Evolutionary conservation across 176 grass and related monocot genomes (phyloP).

Genomic region (Eremochloa ophiuroides): DNA sequence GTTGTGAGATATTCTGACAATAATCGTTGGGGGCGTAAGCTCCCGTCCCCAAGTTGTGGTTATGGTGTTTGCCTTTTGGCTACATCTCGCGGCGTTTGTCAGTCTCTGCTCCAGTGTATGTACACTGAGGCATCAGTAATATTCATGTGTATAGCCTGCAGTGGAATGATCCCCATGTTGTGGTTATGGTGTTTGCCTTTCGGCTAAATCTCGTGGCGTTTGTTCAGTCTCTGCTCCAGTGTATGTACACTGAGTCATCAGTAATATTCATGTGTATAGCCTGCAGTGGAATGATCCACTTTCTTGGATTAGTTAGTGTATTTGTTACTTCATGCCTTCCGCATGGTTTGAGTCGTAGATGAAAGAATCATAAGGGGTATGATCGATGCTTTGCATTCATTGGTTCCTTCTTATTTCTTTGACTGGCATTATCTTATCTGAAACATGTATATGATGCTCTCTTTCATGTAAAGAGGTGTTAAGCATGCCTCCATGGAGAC

Average conservation of each 20-base stretch:
- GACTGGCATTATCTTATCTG: background rate
- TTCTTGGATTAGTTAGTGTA: background rate
- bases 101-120: background rate
- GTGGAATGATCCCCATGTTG: background rate
- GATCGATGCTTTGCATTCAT: background rate
- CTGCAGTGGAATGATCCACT: background rate
- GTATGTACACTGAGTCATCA: background rate
- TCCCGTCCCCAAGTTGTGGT: background rate
- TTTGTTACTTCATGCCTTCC: background rate
- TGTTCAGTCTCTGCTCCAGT: background rate
- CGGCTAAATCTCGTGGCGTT: too few species aligned
- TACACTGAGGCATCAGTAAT: background rate
- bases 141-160: background rate
- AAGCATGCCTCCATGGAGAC: too few species aligned
- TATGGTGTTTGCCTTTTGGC: background rate
- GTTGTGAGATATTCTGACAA: constrained; percentile 15
- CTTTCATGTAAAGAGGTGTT: background rate
- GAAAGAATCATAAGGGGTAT: background rate
- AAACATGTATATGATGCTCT: background rate
- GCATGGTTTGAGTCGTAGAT: background rate
- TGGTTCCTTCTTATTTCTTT: background rate
- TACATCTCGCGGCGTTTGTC: too few species aligned
- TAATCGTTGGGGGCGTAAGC: background rate
- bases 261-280: background rate
- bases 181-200: background rate